These are phyloP conservation scores for Suillus tomentosus DNA, from an alignment of 768 basidiomycete species.

Conservation along the genomic window DNA sequence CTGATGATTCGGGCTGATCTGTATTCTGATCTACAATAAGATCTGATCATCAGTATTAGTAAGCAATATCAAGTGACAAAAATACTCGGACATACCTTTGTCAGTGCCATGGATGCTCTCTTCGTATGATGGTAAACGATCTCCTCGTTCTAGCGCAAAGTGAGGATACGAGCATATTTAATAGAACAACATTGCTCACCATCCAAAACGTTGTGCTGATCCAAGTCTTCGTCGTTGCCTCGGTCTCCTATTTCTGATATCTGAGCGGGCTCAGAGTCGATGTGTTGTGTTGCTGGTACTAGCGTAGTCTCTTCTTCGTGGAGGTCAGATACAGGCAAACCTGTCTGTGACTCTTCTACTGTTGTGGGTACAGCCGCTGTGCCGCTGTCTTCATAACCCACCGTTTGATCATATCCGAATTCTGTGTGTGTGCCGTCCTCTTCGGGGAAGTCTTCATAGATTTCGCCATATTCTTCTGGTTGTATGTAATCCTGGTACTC, in stretches of 20 bases:
- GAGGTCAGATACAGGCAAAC: slow-evolving; percentile 18
- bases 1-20: slow-evolving; percentile 2
- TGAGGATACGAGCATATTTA: neutral
- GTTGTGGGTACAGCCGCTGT: slow-evolving; percentile 22
- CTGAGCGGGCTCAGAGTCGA: slow-evolving; percentile 14
- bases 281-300: slow-evolving; percentile 9
- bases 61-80: neutral
- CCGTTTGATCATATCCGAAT: slow-evolving; percentile 21
- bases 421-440: slow-evolving; percentile 21
- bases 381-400: slow-evolving; percentile 24
- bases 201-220: too few species aligned
- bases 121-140: neutral
- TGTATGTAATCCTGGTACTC: slow-evolving; percentile 37
- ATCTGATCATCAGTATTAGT: neutral
- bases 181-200: neutral
- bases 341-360: slow-evolving; percentile 20
- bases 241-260: neutral
- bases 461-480: slow-evolving; percentile 38
- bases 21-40: neutral
- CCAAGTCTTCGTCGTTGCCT: too few species aligned
- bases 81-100: slow-evolving; percentile 2
- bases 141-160: neutral
- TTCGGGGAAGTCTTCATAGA: slow-evolving; percentile 37
- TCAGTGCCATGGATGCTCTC: slow-evolving; percentile 2
- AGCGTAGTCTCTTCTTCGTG: slow-evolving; percentile 23